phyloP scores from a whole-genome alignment of 169 alveolate genomes.

The Toxoplasma gondii region DNA sequence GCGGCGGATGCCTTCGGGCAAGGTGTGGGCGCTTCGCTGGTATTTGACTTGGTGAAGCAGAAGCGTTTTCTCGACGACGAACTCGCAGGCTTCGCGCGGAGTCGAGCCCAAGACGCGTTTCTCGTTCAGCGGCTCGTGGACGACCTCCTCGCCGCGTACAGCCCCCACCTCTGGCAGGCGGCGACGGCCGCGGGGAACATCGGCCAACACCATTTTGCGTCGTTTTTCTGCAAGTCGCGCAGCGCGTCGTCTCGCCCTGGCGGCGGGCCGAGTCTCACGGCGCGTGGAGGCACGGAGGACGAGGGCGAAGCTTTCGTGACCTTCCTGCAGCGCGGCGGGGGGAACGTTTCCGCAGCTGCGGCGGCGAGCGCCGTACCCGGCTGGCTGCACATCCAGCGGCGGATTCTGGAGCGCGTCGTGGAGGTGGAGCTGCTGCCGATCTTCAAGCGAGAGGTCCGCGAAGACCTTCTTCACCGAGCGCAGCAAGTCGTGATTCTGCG shows the following conservation, averaged over 20 bases:
- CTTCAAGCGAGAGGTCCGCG: constrained; percentile 69
- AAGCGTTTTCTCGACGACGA: constrained; percentile 4
- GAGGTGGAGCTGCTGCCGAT: constrained; percentile 71
- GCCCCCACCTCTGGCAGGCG: constrained; percentile 27
- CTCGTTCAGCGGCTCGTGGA: background rate
- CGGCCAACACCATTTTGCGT: background rate
- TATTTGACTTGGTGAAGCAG: constrained; percentile 28
- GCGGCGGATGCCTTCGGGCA: constrained; percentile 29
- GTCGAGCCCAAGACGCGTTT: background rate
- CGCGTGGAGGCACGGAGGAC: background rate
- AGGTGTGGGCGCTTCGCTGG: constrained; percentile 3
- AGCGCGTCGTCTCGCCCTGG: background rate
- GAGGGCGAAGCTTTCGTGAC: background rate
- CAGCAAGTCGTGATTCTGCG: constrained; percentile 43
- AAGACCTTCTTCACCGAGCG: constrained; percentile 64
- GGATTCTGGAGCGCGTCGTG: constrained; percentile 69
- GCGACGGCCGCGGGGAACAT: background rate
- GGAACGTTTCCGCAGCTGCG: background rate
- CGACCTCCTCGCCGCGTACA: constrained; percentile 40
- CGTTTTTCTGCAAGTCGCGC: background rate
- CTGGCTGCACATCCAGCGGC: constrained; percentile 71
- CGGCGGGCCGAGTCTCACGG: background rate
- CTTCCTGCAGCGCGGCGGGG: background rate
- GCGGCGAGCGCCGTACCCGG: constrained; percentile 25
- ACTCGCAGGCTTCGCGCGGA: background rate